These are phyloP conservation scores for Paragyromitra xinjiangensis DNA, from an alignment of 495 filamentous ascomycete genomes.

Conservation along the genomic window DNA sequence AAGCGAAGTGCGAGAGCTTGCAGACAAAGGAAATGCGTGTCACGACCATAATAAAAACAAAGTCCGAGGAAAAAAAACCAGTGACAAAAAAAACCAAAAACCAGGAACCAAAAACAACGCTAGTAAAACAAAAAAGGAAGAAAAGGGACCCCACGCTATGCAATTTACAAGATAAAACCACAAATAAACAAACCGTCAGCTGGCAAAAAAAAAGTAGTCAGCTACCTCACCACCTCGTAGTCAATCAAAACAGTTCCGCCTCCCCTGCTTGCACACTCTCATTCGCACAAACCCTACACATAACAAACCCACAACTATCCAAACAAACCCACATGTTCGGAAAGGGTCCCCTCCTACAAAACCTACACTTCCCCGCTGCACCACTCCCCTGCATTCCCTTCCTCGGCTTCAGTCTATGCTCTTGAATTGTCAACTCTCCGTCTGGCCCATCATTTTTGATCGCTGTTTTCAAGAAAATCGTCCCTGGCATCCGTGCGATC, in stretches of 20 bases:
- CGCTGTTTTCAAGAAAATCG: conserved; percentile 54
- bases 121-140: conserved; percentile 30
- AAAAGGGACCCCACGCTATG: conserved; percentile 48
- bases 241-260: conserved; percentile 54
- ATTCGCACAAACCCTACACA: conserved; percentile 57
- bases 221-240: conserved; percentile 8
- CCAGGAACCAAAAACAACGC: conserved; percentile 16
- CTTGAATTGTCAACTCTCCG: conserved; percentile 44
- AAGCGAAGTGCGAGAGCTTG: conserved; percentile 32
- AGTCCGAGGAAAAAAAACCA: conserved; percentile 6
- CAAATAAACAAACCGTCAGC: conserved; percentile 42
- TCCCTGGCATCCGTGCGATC: conserved; percentile 52
- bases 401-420: conserved; percentile 54
- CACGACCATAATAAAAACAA: conserved; percentile 31
- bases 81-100: conserved; percentile 8
- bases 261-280: conserved; percentile 56
- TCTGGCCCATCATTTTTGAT: conserved; percentile 40
- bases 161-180: conserved; percentile 53
- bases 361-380: conserved; percentile 50
- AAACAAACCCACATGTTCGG: conserved; percentile 58
- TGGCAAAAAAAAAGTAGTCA: conserved; percentile 8
- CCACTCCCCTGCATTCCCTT: conserved; percentile 56
- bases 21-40: conserved; percentile 49
- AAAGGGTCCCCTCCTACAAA: conserved; percentile 56
- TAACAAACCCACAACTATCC: conserved; percentile 54